phyloP scores from a whole-genome alignment of 2,329 filamentous ascomycete species.

The Pseudodiploospora longispora region DNA sequence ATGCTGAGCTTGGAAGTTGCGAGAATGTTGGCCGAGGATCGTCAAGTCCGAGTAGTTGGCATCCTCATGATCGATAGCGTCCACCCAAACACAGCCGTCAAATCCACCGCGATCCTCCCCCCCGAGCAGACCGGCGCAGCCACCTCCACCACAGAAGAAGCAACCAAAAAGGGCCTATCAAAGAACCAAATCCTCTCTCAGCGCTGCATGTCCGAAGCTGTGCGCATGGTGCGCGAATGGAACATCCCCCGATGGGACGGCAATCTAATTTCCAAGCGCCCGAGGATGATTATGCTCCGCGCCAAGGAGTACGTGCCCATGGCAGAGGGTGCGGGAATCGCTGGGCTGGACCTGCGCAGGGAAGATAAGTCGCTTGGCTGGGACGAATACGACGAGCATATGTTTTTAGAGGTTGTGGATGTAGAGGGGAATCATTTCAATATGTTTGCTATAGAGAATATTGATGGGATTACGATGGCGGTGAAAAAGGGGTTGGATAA shows the following conservation, averaged over 20 bases:
- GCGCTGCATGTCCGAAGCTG: conserved; percentile 34
- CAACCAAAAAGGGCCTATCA: conserved; percentile 16
- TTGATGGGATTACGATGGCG: conserved; percentile 18
- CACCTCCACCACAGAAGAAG: neutral
- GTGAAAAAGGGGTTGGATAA: conserved; percentile 14
- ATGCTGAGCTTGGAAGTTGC: conserved; percentile 44
- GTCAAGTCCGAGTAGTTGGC: conserved; percentile 34
- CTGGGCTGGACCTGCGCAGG: conserved; percentile 36
- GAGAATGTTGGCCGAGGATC: conserved; percentile 29
- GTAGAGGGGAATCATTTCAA: conserved; percentile 46
- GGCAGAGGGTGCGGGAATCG: conserved; percentile 14
- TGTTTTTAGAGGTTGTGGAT: conserved; percentile 38
- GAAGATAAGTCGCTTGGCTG: conserved; percentile 38
- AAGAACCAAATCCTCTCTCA: conserved; percentile 27
- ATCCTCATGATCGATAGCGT: conserved; percentile 47
- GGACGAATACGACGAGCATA: conserved; percentile 35
- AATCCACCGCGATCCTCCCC: neutral
- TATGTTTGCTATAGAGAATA: conserved; percentile 29
- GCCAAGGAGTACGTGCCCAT: conserved; percentile 33
- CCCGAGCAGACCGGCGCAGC: too few relatives aligned
- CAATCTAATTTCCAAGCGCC: conserved; percentile 19
- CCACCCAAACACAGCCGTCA: conserved; percentile 22
- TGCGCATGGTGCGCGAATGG: conserved; percentile 33
- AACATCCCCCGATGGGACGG: conserved; percentile 30
- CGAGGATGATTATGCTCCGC: conserved; percentile 37